Evolutionary conservation across 495 filamentous ascomycete genomes (phyloP).

Genomic region (Aspergillus sclerotioniger): DNA sequence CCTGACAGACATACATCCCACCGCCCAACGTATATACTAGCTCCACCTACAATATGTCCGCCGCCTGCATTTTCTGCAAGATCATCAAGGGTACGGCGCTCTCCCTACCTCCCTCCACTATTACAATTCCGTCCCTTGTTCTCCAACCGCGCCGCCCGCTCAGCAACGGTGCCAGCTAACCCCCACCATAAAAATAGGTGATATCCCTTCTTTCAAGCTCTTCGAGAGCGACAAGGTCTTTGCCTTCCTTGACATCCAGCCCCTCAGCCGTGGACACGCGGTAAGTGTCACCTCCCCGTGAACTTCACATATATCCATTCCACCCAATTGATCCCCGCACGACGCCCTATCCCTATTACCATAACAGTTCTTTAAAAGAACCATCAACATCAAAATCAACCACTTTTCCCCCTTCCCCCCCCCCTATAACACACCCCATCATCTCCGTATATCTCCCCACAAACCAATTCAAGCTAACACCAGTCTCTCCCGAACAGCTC

Average conservation of each 20-base stretch:
- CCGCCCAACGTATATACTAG: background rate
- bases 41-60: slow-evolving; percentile 27
- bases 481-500: slow-evolving; percentile 55
- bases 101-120: background rate
- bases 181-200: slow-evolving; percentile 51
- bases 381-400: background rate
- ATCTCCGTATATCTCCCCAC: background rate
- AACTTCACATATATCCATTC: background rate
- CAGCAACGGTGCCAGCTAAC: background rate
- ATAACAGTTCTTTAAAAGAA: no score
- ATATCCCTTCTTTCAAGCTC: slow-evolving; percentile 94
- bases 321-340: slow-evolving; percentile 24
- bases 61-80: slow-evolving; percentile 94
- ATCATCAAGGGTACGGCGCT: slow-evolving; percentile 82
- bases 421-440: background rate
- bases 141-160: background rate
- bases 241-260: slow-evolving; percentile 95
- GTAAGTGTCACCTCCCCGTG: slow-evolving; percentile 42
- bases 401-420: background rate
- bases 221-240: slow-evolving; percentile 90
- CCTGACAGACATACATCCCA: background rate
- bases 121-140: background rate
- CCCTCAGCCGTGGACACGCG: slow-evolving; percentile 79
- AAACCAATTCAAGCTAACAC: background rate
- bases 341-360: no score